Evolutionary conservation across 768 basidiomycete genomes (phyloP).

Genomic region (Tulasnella calospora): DNA sequence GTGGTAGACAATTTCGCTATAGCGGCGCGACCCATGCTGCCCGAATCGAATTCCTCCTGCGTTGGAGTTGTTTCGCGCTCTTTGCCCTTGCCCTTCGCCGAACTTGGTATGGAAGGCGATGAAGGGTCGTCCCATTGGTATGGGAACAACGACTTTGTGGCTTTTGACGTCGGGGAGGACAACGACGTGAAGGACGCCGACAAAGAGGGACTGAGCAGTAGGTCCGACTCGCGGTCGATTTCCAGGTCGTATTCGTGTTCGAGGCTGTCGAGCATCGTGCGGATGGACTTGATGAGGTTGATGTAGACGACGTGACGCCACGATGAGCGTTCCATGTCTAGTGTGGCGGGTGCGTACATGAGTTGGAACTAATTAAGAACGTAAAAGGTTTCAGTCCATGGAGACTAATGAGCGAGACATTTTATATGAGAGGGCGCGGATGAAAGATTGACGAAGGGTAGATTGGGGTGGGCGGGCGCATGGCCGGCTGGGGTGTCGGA

Average conservation of each 20-base stretch:
- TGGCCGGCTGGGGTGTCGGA: background rate
- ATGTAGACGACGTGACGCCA: conserved; percentile 29
- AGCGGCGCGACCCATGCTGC: background rate
- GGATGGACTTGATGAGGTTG: conserved; percentile 28
- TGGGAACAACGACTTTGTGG: background rate
- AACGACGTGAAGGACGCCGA: background rate
- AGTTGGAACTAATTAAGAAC: conserved; percentile 27
- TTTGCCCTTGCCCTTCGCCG: conserved; percentile 10
- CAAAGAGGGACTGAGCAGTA: background rate
- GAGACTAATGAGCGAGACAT: background rate
- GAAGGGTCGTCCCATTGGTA: conserved; percentile 13
- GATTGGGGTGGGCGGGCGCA: background rate
- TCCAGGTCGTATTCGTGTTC: conserved; percentile 22
- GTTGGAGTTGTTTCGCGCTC: background rate
- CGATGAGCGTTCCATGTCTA: conserved; percentile 26
- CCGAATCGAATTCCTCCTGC: background rate
- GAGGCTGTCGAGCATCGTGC: conserved; percentile 26
- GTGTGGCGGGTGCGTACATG: conserved; percentile 25
- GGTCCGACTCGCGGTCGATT: background rate
- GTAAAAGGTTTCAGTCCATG: background rate
- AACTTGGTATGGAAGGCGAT: conserved; percentile 6
- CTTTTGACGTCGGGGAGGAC: background rate
- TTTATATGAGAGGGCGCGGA: background rate
- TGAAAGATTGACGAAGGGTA: background rate
- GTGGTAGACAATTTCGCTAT: no score